A percentile compares a stretch with the other conserved stretches of the same genome.
These are phyloP conservation scores for Apiospora sp. DNA, from an alignment of 2,329 filamentous ascomycete genomes.

Conservation along the genomic window DNA sequence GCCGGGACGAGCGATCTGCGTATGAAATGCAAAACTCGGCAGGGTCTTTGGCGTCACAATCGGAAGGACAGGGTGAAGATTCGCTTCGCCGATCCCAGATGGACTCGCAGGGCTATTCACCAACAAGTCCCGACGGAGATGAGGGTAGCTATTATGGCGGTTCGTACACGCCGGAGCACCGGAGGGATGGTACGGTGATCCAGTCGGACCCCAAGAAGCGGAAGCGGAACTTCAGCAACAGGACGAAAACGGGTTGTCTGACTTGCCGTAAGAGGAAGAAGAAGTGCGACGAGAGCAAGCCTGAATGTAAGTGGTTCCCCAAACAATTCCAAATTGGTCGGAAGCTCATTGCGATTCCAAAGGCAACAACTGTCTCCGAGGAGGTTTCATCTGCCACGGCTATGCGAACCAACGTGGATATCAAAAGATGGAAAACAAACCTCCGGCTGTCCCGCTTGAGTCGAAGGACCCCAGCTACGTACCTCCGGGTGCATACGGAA, in stretches of 20 bases:
- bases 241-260: constrained; percentile 94
- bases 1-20: constrained; percentile 55
- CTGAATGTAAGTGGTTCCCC: constrained; percentile 74
- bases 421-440: constrained; percentile 78
- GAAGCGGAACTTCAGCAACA: constrained; percentile 88
- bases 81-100: constrained; percentile 54
- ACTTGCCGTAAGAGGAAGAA: constrained; percentile 94
- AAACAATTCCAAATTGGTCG: background rate
- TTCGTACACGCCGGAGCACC: constrained; percentile 54
- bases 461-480: constrained; percentile 78
- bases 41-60: constrained; percentile 53
- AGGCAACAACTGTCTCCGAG: constrained; percentile 91
- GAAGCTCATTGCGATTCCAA: constrained; percentile 23
- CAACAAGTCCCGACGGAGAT: constrained; percentile 63
- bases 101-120: constrained; percentile 57
- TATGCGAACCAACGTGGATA: constrained; percentile 86
- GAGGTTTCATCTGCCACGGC: constrained; percentile 89
- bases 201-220: constrained; percentile 73
- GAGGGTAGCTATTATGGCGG: constrained; percentile 50
- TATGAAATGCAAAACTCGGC: constrained; percentile 57
- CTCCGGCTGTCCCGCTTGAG: constrained; percentile 76
- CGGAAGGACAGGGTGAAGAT: constrained; percentile 59
- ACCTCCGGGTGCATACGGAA: constrained; percentile 68
- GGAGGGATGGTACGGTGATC: constrained; percentile 55
- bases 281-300: constrained; percentile 96